Conservation (phyloP, 352 stramenopile genomes). For the Pythium angustatum region DNA sequence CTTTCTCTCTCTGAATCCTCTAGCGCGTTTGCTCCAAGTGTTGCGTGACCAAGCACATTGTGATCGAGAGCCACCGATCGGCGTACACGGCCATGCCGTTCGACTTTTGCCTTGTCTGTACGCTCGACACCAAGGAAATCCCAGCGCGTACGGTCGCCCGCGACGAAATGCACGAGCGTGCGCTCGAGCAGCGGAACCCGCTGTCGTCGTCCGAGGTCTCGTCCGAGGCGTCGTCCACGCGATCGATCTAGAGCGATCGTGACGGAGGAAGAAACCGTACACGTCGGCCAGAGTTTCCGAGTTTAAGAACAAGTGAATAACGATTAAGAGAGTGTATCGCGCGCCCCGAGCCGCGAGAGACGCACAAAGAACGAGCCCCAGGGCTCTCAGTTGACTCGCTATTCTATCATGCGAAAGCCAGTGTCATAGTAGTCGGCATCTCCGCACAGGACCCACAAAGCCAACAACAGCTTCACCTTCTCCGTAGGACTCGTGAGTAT, state of each 20-base stretch:
- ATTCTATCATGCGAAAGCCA: too few species aligned
- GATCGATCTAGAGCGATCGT: neutral
- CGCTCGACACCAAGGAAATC: conserved; percentile 14
- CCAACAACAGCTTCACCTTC: too few species aligned
- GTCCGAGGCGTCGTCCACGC: neutral
- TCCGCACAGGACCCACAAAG: too few species aligned
- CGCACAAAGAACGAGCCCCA: too few species aligned
- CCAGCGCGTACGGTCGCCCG: neutral
- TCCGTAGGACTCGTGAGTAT: too few species aligned
- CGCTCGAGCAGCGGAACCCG: neutral
- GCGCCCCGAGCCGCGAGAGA: too few species aligned
- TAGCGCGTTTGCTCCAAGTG: conserved; percentile 27
- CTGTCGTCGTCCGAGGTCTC: conserved; percentile 2
- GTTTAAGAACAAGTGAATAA: too few species aligned
- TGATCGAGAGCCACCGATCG: conserved; percentile 4
- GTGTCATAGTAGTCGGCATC: too few species aligned
- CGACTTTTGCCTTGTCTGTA: conserved; percentile 26
- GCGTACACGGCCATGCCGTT: conserved; percentile 7
- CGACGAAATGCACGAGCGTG: conserved; percentile 15
- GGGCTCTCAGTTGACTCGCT: too few species aligned
- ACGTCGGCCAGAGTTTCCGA: too few species aligned
- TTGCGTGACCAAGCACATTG: conserved; percentile 12
- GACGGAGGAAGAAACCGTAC: too few species aligned
- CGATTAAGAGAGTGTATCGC: too few species aligned
- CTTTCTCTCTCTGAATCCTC: neutral